A percentile compares a stretch with the other conserved stretches of the same genome.
Conservation (phyloP, 2,329 filamentous ascomycete species). For the Colletotrichum paranaense region DNA sequence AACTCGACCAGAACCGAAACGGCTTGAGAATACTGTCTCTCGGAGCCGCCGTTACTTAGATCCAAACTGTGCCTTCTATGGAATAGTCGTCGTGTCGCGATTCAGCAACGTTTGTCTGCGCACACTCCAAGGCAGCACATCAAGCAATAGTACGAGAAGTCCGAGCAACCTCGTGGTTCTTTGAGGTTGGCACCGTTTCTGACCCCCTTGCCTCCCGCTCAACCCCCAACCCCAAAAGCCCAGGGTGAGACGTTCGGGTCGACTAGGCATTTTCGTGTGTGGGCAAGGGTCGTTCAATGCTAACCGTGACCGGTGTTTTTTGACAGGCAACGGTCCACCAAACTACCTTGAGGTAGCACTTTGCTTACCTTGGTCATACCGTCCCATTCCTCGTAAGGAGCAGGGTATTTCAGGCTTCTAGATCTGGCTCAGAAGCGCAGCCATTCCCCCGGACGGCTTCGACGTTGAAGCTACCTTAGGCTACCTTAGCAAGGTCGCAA, state of each 20-base stretch:
- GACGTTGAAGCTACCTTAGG: constrained; percentile 24
- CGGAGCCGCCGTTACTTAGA: background rate
- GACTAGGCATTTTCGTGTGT: constrained; percentile 7
- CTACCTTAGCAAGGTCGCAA: background rate
- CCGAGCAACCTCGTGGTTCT: constrained; percentile 23
- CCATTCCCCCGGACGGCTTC: constrained; percentile 6
- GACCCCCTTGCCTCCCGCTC: constrained; percentile 2
- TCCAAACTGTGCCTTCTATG: background rate
- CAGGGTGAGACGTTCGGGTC: background rate
- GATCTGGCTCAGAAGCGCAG: constrained; percentile 15
- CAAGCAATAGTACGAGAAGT: constrained; percentile 3
- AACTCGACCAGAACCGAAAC: background rate
- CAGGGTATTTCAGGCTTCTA: constrained; percentile 4
- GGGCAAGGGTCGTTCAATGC: constrained; percentile 19
- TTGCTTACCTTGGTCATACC: constrained; percentile 9
- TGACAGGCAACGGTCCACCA: constrained; percentile 36
- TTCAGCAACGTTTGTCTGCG: background rate
- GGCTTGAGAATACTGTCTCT: background rate
- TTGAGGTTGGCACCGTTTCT: constrained; percentile 12
- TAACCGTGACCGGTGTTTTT: constrained; percentile 29
- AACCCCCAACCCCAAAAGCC: background rate
- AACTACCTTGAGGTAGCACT: constrained; percentile 6
- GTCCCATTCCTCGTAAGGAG: constrained; percentile 12
- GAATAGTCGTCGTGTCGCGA: background rate
- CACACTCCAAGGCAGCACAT: background rate